Evolutionary conservation across 192 early-diverging fungal genomes (phyloP), one percentile per base, ranked within the genome.

Genomic region (Coemansia sp.): DNA sequence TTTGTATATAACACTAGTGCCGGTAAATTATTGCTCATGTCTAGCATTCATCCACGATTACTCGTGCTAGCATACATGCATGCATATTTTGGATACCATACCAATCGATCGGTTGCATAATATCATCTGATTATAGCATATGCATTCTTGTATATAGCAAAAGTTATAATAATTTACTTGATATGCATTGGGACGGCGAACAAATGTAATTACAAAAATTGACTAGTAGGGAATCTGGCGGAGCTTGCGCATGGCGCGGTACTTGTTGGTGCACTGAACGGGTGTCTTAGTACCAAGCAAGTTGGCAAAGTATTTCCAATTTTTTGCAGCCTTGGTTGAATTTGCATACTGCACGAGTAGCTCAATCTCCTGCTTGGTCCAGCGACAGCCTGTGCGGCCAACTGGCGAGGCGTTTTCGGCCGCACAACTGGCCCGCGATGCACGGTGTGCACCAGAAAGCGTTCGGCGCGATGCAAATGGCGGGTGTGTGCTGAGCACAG

Each of bases 211-310:
- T 43, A 43, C 41, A 43, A 43, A 43, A 43, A 43, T 43, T 15
- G 12, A n/a, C 41, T n/a, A 43, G 4, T 15, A 4, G 41, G 41
- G 11, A 11, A 43, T 11, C 12, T 15, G 2, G 41, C 1, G 41
- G 41, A 43, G 64, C 24, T 62, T 50, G 7, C 64, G 59, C 56
- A 76, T 25, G 10, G 74, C 69, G 1, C 76, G 70, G 50, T 69
- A 78, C 51, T 78, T 78, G 61, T 72, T 78, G 23, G 37, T 53
- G 55, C 76, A 78, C 60, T 78, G 76, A 2, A 39, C 23, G 2
- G 60, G 48, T 14, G 76, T 65, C 37, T 78, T 78, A 17, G 70
- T 78, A 32, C 63, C 70, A 1, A 78, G 24, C 0, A 58, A 50
- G 2, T 47, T 23, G n/a, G 76, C 59, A 66, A 78, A 69, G 25